phyloP scores from a whole-genome alignment of 441 rosid genomes.

The Metrosideros polymorpha region DNA sequence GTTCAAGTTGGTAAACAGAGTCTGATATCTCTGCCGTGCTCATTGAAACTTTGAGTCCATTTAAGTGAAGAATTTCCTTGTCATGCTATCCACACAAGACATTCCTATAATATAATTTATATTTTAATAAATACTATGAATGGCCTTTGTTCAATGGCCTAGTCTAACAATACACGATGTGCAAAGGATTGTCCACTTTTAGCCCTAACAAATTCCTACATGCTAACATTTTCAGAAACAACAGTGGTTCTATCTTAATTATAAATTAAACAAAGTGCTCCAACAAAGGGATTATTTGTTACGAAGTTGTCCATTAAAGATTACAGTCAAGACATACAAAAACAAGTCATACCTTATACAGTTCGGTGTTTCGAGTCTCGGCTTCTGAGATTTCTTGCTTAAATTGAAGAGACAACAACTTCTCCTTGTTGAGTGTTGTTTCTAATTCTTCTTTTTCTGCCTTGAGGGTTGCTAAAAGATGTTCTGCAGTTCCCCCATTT shows the following conservation, averaged over 20 bases:
- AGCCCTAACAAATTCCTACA: not conserved
- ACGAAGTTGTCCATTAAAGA: not conserved
- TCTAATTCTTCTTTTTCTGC: conserved; percentile 81
- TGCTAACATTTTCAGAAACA: not conserved
- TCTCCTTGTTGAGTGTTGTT: conserved; percentile 66
- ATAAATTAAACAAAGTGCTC: not conserved
- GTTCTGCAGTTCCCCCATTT: conserved; percentile 38
- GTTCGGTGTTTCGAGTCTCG: conserved; percentile 63
- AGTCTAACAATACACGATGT: not conserved
- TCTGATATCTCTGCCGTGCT: not conserved
- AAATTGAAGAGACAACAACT: conserved; percentile 49
- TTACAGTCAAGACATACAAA: not conserved
- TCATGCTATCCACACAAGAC: not conserved
- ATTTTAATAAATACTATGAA: not conserved
- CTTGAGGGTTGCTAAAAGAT: conserved; percentile 43
- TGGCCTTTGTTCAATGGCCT: not conserved
- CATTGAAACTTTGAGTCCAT: not conserved
- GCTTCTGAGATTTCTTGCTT: conserved; percentile 79
- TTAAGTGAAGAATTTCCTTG: not conserved
- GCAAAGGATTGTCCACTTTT: not conserved
- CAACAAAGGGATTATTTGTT: not conserved
- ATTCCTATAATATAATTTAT: not conserved
- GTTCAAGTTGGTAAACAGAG: not conserved
- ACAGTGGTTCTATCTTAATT: not conserved
- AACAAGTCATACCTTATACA: conserved; percentile 55